phyloP scores from a whole-genome alignment of 2,329 filamentous ascomycete genomes.

The Colletotrichum echinochloae region DNA sequence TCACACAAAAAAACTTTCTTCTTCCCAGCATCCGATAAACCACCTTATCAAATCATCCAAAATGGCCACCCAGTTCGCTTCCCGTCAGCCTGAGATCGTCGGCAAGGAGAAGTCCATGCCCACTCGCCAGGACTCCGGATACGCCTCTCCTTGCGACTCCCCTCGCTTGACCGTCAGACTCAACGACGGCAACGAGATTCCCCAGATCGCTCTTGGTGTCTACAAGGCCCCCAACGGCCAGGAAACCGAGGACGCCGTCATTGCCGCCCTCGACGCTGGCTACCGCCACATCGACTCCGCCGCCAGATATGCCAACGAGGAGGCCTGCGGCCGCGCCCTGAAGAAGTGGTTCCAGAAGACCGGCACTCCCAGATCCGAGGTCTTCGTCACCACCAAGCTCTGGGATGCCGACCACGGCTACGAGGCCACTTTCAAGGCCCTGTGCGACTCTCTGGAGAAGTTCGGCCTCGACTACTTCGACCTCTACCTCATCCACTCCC shows the following conservation, averaged over 20 bases:
- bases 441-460: constrained; percentile 58
- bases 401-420: constrained; percentile 52
- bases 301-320: constrained; percentile 49
- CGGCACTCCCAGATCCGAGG: constrained; percentile 49
- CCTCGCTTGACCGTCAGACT: constrained; percentile 47
- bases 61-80: constrained; percentile 39
- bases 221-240: constrained; percentile 66
- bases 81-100: constrained; percentile 38
- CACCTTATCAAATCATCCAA: constrained; percentile 3
- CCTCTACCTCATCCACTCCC: constrained; percentile 71
- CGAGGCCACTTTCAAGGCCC: constrained; percentile 48
- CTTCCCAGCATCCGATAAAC: constrained; percentile 2
- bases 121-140: constrained; percentile 38
- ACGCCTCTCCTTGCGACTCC: constrained; percentile 39
- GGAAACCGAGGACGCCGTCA: constrained; percentile 50
- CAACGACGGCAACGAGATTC: constrained; percentile 52
- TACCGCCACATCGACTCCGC: constrained; percentile 66
- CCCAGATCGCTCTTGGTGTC: constrained; percentile 63
- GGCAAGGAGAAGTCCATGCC: constrained; percentile 39
- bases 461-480: constrained; percentile 63
- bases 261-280: constrained; percentile 57
- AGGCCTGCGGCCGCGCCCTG: constrained; percentile 66
- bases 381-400: constrained; percentile 54
- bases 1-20: no score
- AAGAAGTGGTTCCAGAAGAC: constrained; percentile 44